Conservation (phyloP, 2,329 filamentous ascomycete genomes). For the Alternaria hordeiaustralica region DNA sequence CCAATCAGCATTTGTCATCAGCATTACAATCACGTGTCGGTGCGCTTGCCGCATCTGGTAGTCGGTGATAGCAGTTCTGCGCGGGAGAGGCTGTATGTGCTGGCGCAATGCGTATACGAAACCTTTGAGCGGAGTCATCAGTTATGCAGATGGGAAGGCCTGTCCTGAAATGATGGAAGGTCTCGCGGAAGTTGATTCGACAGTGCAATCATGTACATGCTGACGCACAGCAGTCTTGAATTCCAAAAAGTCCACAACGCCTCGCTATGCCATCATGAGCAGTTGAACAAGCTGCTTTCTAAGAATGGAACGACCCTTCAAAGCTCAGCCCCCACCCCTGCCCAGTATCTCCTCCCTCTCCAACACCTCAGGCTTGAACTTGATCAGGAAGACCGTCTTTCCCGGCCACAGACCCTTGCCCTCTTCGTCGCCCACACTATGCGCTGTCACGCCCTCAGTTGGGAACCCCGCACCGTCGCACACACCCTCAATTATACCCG, state of each 20-base stretch:
- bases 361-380: conserved; percentile 88
- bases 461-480: conserved; percentile 92
- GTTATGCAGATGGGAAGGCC: background rate
- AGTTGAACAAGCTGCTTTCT: background rate
- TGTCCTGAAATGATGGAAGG: background rate
- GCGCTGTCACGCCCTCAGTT: conserved; percentile 82
- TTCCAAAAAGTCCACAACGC: conserved; percentile 11
- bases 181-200: background rate
- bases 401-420: conserved; percentile 79
- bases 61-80: background rate
- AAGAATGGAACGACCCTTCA: background rate
- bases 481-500: conserved; percentile 92
- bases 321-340: conserved; percentile 56
- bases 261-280: conserved; percentile 21
- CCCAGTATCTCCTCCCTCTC: conserved; percentile 86
- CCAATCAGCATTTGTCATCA: conserved; percentile 32
- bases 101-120: background rate
- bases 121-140: background rate
- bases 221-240: background rate
- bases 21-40: conserved; percentile 9
- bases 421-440: conserved; percentile 65
- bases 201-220: background rate
- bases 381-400: conserved; percentile 93
- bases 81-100: background rate
- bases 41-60: conserved; percentile 12